Conservation (phyloP, 768 basidiomycete species). For the Tylopilus balloui region DNA sequence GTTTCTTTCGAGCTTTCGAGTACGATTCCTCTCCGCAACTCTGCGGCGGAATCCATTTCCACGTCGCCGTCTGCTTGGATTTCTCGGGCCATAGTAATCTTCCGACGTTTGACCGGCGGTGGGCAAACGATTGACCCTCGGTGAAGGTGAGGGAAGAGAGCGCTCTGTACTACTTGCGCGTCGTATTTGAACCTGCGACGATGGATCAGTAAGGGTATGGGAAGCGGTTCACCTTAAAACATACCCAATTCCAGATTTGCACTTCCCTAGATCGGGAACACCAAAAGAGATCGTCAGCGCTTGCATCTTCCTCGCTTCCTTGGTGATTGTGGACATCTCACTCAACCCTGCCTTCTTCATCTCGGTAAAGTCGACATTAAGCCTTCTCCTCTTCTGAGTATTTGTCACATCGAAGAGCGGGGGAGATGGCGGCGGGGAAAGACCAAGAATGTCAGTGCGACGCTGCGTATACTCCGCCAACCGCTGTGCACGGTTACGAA, state of each 20-base stretch:
- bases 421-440: slow-evolving; percentile 23
- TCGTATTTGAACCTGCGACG: slow-evolving; percentile 50
- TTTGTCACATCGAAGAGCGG: slow-evolving; percentile 34
- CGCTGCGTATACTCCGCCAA: slow-evolving; percentile 64
- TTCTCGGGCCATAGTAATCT: slow-evolving; percentile 10
- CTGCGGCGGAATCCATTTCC: slow-evolving; percentile 10
- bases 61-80: slow-evolving; percentile 7
- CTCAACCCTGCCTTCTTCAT: slow-evolving; percentile 19
- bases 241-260: slow-evolving; percentile 43
- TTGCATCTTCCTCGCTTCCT: slow-evolving; percentile 40
- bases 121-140: slow-evolving; percentile 13
- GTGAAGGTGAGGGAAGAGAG: slow-evolving; percentile 40
- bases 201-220: background rate
- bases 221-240: slow-evolving; percentile 14
- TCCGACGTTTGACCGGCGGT: slow-evolving; percentile 28
- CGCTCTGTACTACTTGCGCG: slow-evolving; percentile 37
- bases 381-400: slow-evolving; percentile 29
- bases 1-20: slow-evolving; percentile 24
- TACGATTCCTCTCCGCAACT: slow-evolving; percentile 16
- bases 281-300: slow-evolving; percentile 49
- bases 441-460: slow-evolving; percentile 42
- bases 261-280: slow-evolving; percentile 25
- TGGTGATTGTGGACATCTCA: slow-evolving; percentile 25
- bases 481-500: slow-evolving; percentile 62
- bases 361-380: slow-evolving; percentile 23